Percentiles rank a stretch among this genome's conserved stretches.
Conservation (phyloP, 2,329 filamentous ascomycete genomes). For the Didymella pomorum region DNA sequence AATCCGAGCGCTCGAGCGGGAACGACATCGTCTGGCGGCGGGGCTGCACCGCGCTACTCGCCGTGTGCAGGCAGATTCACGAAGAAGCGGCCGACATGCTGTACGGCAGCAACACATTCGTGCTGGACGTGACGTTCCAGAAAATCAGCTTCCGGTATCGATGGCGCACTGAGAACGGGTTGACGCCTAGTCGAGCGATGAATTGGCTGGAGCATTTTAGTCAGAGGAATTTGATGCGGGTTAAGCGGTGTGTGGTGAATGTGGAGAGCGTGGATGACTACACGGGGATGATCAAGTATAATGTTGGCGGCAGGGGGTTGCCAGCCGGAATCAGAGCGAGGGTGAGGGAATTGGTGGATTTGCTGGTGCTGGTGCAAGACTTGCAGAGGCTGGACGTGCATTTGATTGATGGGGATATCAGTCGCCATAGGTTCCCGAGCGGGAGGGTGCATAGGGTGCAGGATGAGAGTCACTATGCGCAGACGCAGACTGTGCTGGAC, state of each 20-base stretch:
- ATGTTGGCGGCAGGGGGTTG: constrained; percentile 56
- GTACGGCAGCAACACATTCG: constrained; percentile 58
- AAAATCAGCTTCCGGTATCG: constrained; percentile 55
- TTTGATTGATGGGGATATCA: constrained; percentile 42
- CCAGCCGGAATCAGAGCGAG: constrained; percentile 53
- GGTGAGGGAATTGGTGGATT: constrained; percentile 53
- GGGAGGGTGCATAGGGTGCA: constrained; percentile 46
- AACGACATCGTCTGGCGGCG: constrained; percentile 54
- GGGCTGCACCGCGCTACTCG: constrained; percentile 52
- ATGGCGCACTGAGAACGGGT: constrained; percentile 54
- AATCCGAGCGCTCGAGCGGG: constrained; percentile 36
- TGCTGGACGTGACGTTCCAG: constrained; percentile 55
- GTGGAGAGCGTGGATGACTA: constrained; percentile 60
- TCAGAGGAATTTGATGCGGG: constrained; percentile 51
- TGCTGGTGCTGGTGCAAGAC: constrained; percentile 39
- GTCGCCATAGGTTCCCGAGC: constrained; percentile 38
- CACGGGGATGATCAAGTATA: constrained; percentile 62
- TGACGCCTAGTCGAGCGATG: constrained; percentile 52
- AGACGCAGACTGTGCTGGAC: constrained; percentile 54
- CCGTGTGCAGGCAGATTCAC: constrained; percentile 53
- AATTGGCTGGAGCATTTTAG: constrained; percentile 55
- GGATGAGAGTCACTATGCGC: constrained; percentile 44
- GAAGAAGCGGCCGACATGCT: constrained; percentile 56
- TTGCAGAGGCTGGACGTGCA: constrained; percentile 43
- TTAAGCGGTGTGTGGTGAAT: constrained; percentile 55